Conservation (phyloP, 2,329 filamentous ascomycete species). For the Sclerotinia minor region DNA sequence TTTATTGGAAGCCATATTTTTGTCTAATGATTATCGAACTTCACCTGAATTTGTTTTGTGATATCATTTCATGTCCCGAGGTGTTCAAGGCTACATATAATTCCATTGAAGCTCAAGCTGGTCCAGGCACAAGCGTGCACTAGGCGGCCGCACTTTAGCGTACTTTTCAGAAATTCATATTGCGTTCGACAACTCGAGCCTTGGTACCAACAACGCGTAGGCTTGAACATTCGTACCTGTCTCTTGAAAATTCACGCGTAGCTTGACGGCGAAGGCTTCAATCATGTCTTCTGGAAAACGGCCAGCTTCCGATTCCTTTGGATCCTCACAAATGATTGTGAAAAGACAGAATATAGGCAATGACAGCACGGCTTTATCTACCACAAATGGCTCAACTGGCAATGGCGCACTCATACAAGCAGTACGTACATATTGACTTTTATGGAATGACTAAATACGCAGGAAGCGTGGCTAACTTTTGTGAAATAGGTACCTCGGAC, state of each 20-base stretch:
- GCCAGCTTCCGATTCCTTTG: slow-evolving; percentile 81
- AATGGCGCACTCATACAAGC: slow-evolving; percentile 66
- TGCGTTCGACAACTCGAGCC: neutral
- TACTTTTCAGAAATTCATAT: slow-evolving; percentile 23
- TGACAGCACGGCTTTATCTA: slow-evolving; percentile 53
- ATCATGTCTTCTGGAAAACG: slow-evolving; percentile 89
- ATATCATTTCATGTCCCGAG: neutral
- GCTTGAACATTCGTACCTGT: neutral
- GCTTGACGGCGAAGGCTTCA: neutral
- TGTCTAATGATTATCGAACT: neutral
- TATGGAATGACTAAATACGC: slow-evolving; percentile 19
- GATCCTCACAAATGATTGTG: slow-evolving; percentile 76
- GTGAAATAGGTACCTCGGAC: slow-evolving; percentile 69
- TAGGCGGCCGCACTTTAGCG: slow-evolving; percentile 24
- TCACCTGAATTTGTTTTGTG: slow-evolving; percentile 13
- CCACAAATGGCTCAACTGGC: slow-evolving; percentile 55
- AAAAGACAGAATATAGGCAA: slow-evolving; percentile 77
- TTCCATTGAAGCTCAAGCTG: slow-evolving; percentile 15
- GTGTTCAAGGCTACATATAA: slow-evolving; percentile 2
- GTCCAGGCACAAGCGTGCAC: slow-evolving; percentile 17
- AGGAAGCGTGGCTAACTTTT: slow-evolving; percentile 34
- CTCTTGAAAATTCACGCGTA: neutral
- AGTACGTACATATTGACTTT: slow-evolving; percentile 49
- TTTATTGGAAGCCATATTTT: slow-evolving; percentile 59
- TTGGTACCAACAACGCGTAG: slow-evolving; percentile 15